Evolutionary conservation across 164 flowering plant species (phyloP).

Genomic region (Annona squamosa): DNA sequence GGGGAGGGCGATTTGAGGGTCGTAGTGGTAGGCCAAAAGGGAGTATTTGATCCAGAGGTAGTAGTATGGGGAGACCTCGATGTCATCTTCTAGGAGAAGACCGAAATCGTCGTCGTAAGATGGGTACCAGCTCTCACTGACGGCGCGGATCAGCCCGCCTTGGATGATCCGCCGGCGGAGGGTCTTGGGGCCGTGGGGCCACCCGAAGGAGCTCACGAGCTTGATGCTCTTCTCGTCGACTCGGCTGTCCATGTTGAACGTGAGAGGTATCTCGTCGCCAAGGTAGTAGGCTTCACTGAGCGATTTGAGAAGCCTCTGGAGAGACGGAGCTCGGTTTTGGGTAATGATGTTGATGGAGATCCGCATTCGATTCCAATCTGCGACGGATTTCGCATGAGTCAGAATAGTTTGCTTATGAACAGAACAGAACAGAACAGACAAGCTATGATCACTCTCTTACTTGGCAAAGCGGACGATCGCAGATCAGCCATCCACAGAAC

Average conservation of each 20-base stretch:
- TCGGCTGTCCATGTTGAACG: slow-evolving; percentile 95
- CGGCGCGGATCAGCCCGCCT: slow-evolving; percentile 94
- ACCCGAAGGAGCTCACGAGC: slow-evolving; percentile 53
- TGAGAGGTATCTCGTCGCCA: slow-evolving; percentile 75
- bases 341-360: slow-evolving; percentile 82
- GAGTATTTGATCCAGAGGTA: slow-evolving; percentile 92
- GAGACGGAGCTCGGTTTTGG: slow-evolving; percentile 70
- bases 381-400: slow-evolving; percentile 1
- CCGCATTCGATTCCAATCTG: slow-evolving; percentile 95
- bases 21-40: slow-evolving; percentile 76
- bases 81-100: slow-evolving; percentile 90
- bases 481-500: slow-evolving; percentile 98
- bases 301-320: slow-evolving; percentile 74
- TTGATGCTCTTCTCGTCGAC: slow-evolving; percentile 73
- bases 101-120: slow-evolving; percentile 83
- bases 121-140: slow-evolving; percentile 99
- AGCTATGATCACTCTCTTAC: slow-evolving; percentile 38
- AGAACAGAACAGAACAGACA: neutral
- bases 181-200: slow-evolving; percentile 92
- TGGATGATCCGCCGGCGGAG: slow-evolving; percentile 85
- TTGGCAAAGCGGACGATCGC: slow-evolving; percentile 79
- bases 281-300: slow-evolving; percentile 64
- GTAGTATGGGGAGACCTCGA: slow-evolving; percentile 95
- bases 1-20: slow-evolving; percentile 81
- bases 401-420: neutral